Evolutionary conservation across 441 rosid genomes (phyloP).

Genomic region (Rhodomyrtus psidioides): DNA sequence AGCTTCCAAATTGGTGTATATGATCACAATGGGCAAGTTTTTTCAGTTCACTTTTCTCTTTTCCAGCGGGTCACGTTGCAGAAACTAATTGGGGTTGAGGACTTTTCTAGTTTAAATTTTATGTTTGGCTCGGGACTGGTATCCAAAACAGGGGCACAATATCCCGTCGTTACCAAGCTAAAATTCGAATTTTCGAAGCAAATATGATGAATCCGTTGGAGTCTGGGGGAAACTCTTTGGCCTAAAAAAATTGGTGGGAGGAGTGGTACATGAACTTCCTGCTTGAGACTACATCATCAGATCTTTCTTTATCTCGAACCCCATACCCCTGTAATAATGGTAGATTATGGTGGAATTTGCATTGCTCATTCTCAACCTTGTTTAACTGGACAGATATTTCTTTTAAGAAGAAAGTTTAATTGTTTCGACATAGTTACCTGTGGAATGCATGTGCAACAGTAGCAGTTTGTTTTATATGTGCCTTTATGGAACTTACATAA

Average conservation of each 20-base stretch:
- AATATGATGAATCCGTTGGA: too few species aligned
- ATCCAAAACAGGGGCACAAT: too few species aligned
- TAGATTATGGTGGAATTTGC: neutral
- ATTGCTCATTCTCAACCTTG: neutral
- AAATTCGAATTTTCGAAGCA: too few species aligned
- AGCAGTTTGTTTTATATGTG: neutral
- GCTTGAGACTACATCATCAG: too few species aligned
- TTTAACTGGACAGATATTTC: neutral
- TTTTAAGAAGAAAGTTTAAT: neutral
- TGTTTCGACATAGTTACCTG: neutral
- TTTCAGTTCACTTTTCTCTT: neutral
- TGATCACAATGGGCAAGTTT: neutral
- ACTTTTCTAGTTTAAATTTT: neutral
- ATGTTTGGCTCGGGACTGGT: neutral
- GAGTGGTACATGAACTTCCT: too few species aligned
- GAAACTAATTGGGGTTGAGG: neutral
- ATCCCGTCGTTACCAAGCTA: too few species aligned
- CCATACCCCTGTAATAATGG: too few species aligned
- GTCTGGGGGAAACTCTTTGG: too few species aligned
- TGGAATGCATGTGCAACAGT: neutral
- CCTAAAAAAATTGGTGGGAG: too few species aligned
- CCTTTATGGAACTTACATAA: neutral
- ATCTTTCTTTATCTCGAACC: too few species aligned
- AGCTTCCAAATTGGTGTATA: neutral
- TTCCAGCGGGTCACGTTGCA: neutral